A percentile compares a stretch with the other conserved stretches of the same genome.
phyloP scores from a whole-genome alignment of 805 yeast species.

The Kodamaea laetipori region DNA sequence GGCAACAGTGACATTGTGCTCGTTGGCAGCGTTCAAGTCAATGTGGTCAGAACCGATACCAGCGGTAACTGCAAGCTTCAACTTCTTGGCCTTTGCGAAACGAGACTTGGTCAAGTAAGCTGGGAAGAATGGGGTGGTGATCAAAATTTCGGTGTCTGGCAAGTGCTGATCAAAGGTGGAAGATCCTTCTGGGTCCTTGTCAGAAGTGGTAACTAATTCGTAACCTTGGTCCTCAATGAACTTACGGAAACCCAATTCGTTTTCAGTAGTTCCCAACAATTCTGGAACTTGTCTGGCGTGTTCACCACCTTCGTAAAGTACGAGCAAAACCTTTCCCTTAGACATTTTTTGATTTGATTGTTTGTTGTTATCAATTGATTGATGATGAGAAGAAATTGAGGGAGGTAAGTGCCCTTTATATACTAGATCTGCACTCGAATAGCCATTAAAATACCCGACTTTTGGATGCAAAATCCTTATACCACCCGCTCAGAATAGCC shows the following conservation, averaged over 20 bases:
- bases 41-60: conserved; percentile 87
- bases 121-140: conserved; percentile 84
- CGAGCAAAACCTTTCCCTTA: conserved; percentile 49
- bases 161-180: conserved; percentile 64
- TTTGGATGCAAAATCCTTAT: no score
- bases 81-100: conserved; percentile 66
- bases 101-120: conserved; percentile 71
- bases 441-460: no score
- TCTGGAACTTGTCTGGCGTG: conserved; percentile 63
- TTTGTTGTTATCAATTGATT: not conserved
- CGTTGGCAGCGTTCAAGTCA: conserved; percentile 69
- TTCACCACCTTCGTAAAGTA: conserved; percentile 57
- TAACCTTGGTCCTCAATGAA: conserved; percentile 71
- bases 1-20: conserved; percentile 62
- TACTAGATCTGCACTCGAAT: not conserved
- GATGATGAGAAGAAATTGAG: not conserved
- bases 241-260: conserved; percentile 68
- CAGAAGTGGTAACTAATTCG: conserved; percentile 61
- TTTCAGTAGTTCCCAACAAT: conserved; percentile 71
- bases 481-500: no score
- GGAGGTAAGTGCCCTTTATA: not conserved
- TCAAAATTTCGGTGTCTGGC: conserved; percentile 72
- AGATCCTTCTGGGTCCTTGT: conserved; percentile 62
- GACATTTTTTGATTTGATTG: conserved; percentile 14
- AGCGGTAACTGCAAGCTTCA: conserved; percentile 73